Base-by-base conservation (phyloP, 176 grass and related monocot genomes). In the Alopecurus myosuroides region DNA sequence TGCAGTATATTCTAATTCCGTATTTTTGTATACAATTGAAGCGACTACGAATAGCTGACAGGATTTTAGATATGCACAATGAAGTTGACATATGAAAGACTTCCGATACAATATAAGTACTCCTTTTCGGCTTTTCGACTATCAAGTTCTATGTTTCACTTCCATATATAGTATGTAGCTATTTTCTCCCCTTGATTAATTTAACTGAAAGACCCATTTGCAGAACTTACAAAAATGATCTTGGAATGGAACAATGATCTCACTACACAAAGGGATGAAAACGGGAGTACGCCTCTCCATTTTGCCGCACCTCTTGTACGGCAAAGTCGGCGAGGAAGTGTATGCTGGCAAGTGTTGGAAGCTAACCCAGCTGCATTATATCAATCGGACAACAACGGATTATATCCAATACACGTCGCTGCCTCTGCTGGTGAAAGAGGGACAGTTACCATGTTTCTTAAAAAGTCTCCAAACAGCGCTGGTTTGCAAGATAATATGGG, bases 191-290 rank as follows among this genome's bases (percentile, higher is more conserved):
- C 20, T 71, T 9, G 20, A 71, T 71, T 23, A 42, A 39, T 10
- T n/a, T 68, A 36, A 70, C 37, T 41, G 22, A 71, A 71, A 44
- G 5, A 15, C n/a, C 37, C 23, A 6, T 71, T 71, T 44, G 68
- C 68, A 71, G 68, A 71, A n/a, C 68, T 71, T 45, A 71, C 68
- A 9, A 45, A 45, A 45, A 71, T 26, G 39, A n/a, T 71, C 39
- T 44, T 71, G 68, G n/a, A 71, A 71, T 71, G 68, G 68, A 45
- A 71, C n/a, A 45, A 42, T 45, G 68, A 71, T 45, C 68, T 71
- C 39, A 71, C 68, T 71, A 71, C n/a, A 28, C 39, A 71, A 26
- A 71, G n/a, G 68, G 68, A 71, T 71, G 68, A 71, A 71, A 71
- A 44, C 39, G 68, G 68, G 39, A 71, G 68, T 71, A 45, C 68